phyloP scores from a whole-genome alignment of 331 rosid genomes.

The Quercus tomentella region DNA sequence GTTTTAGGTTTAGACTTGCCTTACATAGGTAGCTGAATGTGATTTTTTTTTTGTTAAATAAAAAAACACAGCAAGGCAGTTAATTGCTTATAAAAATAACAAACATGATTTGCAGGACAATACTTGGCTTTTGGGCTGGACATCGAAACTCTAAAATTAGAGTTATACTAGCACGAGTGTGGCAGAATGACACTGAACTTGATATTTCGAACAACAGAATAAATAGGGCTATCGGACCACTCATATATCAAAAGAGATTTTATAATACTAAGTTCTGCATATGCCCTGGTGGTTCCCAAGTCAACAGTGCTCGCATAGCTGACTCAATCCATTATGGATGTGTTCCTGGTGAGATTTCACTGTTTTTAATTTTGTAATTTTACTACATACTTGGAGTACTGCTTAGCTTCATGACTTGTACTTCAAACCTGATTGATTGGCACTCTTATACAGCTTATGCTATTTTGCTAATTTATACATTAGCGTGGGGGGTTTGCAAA shows the following conservation, averaged over 20 bases:
- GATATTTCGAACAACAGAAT: conserved; percentile 89
- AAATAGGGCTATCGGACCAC: conserved; percentile 78
- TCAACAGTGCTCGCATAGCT: conserved; percentile 92
- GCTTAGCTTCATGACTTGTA: neutral
- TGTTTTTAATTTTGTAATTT: neutral
- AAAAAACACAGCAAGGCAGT: conserved; percentile 6
- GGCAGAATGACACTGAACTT: conserved; percentile 98
- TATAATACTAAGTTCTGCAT: conserved; percentile 83
- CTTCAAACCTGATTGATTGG: neutral
- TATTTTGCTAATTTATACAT: neutral
- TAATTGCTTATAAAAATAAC: conserved; percentile 16
- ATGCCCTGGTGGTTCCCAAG: conserved; percentile 99
- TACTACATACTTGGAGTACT: neutral
- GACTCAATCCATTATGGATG: conserved; percentile 99
- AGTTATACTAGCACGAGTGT: conserved; percentile 87
- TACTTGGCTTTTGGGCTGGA: conserved; percentile 96
- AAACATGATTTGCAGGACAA: conserved; percentile 60
- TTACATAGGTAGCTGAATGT: neutral
- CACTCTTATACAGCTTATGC: neutral
- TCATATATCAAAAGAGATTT: conserved; percentile 83
- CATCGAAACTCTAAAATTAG: conserved; percentile 95
- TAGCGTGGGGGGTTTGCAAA: neutral
- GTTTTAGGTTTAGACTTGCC: neutral
- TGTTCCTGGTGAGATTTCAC: conserved; percentile 70
- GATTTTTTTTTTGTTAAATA: neutral